phyloP scores from a whole-genome alignment of 2,329 filamentous ascomycete species.

The Thelonectria blattea region DNA sequence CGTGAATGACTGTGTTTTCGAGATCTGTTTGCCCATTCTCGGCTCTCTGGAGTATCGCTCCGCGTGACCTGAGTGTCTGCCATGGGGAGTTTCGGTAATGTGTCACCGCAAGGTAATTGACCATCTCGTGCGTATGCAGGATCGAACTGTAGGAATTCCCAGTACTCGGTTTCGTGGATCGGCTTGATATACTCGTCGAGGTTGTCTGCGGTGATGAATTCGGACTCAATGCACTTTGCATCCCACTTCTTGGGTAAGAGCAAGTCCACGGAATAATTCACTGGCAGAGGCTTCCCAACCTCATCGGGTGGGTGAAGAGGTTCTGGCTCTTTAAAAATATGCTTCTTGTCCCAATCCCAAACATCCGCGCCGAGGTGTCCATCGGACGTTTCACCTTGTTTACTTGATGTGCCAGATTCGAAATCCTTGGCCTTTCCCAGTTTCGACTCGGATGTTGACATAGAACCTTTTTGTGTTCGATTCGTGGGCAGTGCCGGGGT shows the following conservation, averaged over 20 bases:
- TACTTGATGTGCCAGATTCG: slow-evolving; percentile 15
- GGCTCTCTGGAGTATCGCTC: slow-evolving; percentile 28
- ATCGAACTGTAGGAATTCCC: slow-evolving; percentile 50
- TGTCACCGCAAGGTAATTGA: slow-evolving; percentile 32
- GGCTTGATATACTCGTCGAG: slow-evolving; percentile 50
- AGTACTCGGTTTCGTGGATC: slow-evolving; percentile 49
- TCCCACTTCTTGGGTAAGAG: slow-evolving; percentile 54
- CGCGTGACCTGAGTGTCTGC: slow-evolving; percentile 15
- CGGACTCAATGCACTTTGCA: slow-evolving; percentile 51
- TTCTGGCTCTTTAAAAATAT: slow-evolving; percentile 47
- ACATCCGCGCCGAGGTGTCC: slow-evolving; percentile 38
- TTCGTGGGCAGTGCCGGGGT: background rate
- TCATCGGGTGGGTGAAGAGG: slow-evolving; percentile 49
- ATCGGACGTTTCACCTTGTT: slow-evolving; percentile 17
- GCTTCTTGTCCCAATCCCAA: slow-evolving; percentile 47
- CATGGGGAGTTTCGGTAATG: slow-evolving; percentile 23
- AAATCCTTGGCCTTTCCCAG: slow-evolving; percentile 17
- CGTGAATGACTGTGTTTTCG: slow-evolving; percentile 25
- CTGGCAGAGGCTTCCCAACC: slow-evolving; percentile 53
- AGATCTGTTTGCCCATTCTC: slow-evolving; percentile 21
- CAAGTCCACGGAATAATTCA: slow-evolving; percentile 51
- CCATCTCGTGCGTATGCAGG: slow-evolving; percentile 48
- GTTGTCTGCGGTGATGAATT: slow-evolving; percentile 52
- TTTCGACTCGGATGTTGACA: slow-evolving; percentile 15
- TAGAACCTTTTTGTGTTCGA: slow-evolving; percentile 16